phyloP scores from a whole-genome alignment of 2,329 filamentous ascomycete species.

The Fusarium oxysporum region DNA sequence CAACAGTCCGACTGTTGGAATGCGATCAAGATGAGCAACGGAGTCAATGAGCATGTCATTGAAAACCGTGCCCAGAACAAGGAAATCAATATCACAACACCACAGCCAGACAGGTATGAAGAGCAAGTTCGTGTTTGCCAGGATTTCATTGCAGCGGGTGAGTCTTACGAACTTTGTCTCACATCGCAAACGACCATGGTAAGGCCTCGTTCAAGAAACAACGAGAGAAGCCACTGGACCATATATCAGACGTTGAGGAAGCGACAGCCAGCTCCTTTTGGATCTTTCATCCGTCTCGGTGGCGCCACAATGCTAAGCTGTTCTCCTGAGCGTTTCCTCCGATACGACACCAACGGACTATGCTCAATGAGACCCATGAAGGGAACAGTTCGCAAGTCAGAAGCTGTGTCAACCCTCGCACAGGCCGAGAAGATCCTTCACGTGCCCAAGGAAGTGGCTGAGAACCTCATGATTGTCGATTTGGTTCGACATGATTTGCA shows the following conservation, averaged over 20 bases:
- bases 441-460: conserved; percentile 89
- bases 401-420: conserved; percentile 72
- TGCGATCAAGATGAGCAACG: conserved; percentile 8
- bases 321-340: conserved; percentile 90
- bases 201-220: conserved; percentile 44
- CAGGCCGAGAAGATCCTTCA: conserved; percentile 79
- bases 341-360: conserved; percentile 61
- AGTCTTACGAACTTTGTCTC: conserved; percentile 88
- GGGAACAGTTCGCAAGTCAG: conserved; percentile 87
- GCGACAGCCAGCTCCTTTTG: conserved; percentile 85
- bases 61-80: conserved; percentile 6
- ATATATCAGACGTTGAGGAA: conserved; percentile 77
- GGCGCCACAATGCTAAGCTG: conserved; percentile 79
- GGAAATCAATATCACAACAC: conserved; percentile 51
- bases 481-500: conserved; percentile 94
- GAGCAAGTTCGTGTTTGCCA: conserved; percentile 76
- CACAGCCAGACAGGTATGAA: conserved; percentile 67
- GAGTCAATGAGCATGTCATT: conserved; percentile 22
- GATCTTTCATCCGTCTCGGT: conserved; percentile 81
- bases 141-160: conserved; percentile 76
- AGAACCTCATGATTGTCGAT: conserved; percentile 98
- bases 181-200: conserved; percentile 78
- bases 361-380: conserved; percentile 95
- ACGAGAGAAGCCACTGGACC: conserved; percentile 66
- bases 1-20: conserved; percentile 51